Evolutionary conservation across 2,329 filamentous ascomycete species (phyloP), one percentile per base, ranked within the genome.

Genomic region (Teratosphaeria pseudoeucalypti): DNA sequence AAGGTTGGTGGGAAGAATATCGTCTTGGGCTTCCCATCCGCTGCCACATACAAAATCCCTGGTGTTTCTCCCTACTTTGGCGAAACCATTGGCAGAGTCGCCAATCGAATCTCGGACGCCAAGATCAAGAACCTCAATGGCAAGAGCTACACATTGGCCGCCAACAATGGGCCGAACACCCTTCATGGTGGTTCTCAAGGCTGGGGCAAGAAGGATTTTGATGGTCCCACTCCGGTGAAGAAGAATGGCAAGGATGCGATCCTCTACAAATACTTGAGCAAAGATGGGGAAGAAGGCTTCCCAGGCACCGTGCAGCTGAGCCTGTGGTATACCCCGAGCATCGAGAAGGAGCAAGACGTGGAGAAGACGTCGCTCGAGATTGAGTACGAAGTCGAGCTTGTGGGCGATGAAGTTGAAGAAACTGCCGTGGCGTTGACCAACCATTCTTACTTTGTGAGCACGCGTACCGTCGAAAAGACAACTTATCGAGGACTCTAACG

Each of bases 381-480:
- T 56, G 94, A 97, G 74, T 97, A 95, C 72, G 89, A 96, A 78
- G 91, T 88, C 23, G 85, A 90, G 73, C 80, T 97, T 54, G 81
- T 90, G 2, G 70, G 82, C 2, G 86, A 84, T 61, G 81, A 88
- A 56, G 87, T 86, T 12, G 85, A 92, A n/a, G 92, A 96, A 80
- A 97, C 92, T 0, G 86, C 86, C 52, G 83, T 97, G 72, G 95
- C 92, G 76, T 82, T 97, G 76, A 97, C 94, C 56, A 99, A 97
- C 77, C 92, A 99, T 78, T 95, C 90, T 88, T 90, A 75, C 27
- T 39, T 54, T 16, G 52, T 57, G 9, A 34, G 49, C 57, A 32
- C 56, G 57, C 58, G 61, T 62, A 61, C 6, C 27, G 7, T 54
- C 7, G 19, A 54, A 6, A 9, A 16, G 12, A 32, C 10, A 11